phyloP scores from a whole-genome alignment of 2,329 filamentous ascomycete genomes.

The Aspergillus brasiliensis region DNA sequence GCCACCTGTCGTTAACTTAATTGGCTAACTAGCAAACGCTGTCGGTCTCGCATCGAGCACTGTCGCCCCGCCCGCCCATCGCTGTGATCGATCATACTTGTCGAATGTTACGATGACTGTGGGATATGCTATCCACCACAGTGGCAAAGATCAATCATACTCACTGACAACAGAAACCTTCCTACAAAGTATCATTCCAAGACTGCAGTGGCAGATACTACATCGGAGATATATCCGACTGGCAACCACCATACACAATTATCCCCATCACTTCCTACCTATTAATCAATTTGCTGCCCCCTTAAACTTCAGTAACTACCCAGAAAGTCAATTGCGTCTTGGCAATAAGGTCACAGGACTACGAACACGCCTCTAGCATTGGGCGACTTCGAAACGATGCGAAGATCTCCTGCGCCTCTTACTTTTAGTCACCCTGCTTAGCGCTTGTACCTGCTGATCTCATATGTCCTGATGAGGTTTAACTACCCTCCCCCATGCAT shows the following conservation, averaged over 20 bases:
- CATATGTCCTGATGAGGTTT: slow-evolving; percentile 7
- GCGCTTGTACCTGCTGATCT: background rate
- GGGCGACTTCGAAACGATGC: background rate
- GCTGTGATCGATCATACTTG: background rate
- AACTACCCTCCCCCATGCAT: slow-evolving; percentile 2
- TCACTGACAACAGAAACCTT: background rate
- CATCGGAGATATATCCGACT: background rate
- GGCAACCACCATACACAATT: background rate
- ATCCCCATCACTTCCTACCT: background rate
- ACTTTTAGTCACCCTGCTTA: background rate
- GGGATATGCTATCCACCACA: background rate
- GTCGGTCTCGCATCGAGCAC: background rate
- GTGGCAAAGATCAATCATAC: background rate
- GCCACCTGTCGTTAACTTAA: background rate
- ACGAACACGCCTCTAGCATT: background rate
- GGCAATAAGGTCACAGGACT: slow-evolving; percentile 15
- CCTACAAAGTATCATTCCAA: too few species aligned
- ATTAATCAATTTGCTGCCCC: background rate
- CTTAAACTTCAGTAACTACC: background rate
- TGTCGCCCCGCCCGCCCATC: background rate
- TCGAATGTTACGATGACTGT: slow-evolving; percentile 1
- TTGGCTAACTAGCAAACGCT: background rate
- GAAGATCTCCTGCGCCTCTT: slow-evolving; percentile 1
- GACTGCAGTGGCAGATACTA: background rate
- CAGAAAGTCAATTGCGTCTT: slow-evolving; percentile 15